These are phyloP conservation scores for Copromyces sp. DNA, from an alignment of 495 filamentous ascomycete species.

Conservation along the genomic window DNA sequence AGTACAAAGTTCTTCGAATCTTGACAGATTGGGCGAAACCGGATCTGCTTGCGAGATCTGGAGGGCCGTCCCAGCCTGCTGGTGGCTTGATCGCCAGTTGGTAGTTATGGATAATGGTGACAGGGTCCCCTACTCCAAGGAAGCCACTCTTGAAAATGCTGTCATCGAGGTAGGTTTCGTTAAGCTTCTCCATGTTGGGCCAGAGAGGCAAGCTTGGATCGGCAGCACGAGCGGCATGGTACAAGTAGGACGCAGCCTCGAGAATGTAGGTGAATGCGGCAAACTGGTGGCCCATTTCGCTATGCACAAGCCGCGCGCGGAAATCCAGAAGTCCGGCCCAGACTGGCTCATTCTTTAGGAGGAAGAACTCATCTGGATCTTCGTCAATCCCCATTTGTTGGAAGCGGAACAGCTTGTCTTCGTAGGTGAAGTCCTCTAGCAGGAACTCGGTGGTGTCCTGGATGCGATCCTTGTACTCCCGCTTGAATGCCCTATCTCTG, in stretches of 20 bases:
- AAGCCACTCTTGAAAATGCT: slow-evolving; percentile 1
- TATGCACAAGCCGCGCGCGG: slow-evolving; percentile 16
- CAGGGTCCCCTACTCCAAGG: neutral
- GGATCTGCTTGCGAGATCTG: neutral
- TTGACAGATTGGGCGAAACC: neutral
- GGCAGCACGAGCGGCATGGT: slow-evolving; percentile 2
- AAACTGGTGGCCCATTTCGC: slow-evolving; percentile 16
- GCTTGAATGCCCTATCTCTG: slow-evolving; percentile 8
- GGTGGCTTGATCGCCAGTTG: neutral
- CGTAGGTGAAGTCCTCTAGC: slow-evolving; percentile 12
- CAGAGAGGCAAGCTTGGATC: slow-evolving; percentile 7
- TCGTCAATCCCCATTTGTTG: neutral
- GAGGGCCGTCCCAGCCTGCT: neutral
- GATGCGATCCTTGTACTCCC: slow-evolving; percentile 5
- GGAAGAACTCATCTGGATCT: slow-evolving; percentile 7
- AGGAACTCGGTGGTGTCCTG: slow-evolving; percentile 12
- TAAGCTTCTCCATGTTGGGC: neutral
- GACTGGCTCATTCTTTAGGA: slow-evolving; percentile 18
- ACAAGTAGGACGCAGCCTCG: slow-evolving; percentile 11
- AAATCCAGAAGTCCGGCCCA: slow-evolving; percentile 19
- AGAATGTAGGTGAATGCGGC: slow-evolving; percentile 7
- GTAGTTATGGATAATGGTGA: slow-evolving; percentile 5
- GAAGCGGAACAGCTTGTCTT: slow-evolving; percentile 7
- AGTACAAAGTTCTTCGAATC: slow-evolving; percentile 1
- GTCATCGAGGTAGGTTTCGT: slow-evolving; percentile 2